Evolutionary conservation across 176 grass and related monocot species (phyloP).

Genomic region (Ensete ventricosum): DNA sequence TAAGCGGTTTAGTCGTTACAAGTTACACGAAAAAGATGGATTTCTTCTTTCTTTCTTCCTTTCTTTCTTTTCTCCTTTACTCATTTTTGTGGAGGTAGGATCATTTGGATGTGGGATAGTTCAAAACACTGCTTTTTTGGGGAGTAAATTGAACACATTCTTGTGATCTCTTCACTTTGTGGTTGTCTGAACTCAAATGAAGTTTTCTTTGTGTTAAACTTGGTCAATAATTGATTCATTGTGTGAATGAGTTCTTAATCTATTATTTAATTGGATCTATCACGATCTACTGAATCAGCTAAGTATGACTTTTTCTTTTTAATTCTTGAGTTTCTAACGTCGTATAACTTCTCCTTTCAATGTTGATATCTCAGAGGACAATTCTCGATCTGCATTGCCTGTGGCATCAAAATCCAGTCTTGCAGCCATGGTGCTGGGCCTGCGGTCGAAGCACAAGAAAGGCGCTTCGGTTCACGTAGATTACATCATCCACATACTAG

Average conservation of each 20-base stretch:
- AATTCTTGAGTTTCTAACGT: neutral
- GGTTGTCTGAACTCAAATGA: neutral
- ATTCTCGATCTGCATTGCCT: neutral
- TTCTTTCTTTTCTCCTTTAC: too few species aligned
- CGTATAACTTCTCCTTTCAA: neutral
- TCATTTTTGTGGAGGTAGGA: too few species aligned
- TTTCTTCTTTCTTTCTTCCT: too few species aligned
- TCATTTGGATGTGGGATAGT: too few species aligned
- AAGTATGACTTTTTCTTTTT: neutral
- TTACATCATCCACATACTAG: conserved; percentile 75
- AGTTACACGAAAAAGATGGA: neutral
- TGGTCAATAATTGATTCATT: neutral
- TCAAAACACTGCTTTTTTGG: neutral
- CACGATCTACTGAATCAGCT: neutral
- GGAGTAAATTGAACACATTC: conserved; percentile 1
- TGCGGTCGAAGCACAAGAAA: conserved; percentile 70
- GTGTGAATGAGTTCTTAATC: neutral
- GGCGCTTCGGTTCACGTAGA: conserved; percentile 53
- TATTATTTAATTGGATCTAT: neutral
- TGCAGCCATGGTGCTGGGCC: conserved; percentile 69
- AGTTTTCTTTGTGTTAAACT: neutral
- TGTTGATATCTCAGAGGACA: neutral
- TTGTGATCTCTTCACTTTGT: neutral
- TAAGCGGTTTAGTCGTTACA: too few species aligned
- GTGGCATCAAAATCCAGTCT: conserved; percentile 6